Evolutionary conservation across 179 eudicot species (phyloP).

Genomic region (Silene coronaria): DNA sequence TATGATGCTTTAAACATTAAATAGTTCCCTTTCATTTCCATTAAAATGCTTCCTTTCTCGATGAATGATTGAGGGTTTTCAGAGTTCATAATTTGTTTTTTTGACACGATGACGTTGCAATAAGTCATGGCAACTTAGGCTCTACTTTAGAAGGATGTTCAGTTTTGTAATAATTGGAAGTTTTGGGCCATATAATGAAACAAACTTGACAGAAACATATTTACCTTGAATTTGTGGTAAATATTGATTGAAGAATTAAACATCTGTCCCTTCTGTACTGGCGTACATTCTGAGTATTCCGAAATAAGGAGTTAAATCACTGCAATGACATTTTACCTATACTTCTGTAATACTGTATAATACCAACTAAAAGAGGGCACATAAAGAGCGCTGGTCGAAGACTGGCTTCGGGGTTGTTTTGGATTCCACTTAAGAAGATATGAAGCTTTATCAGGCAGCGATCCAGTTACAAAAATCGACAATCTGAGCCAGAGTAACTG

Average conservation of each 20-base stretch:
- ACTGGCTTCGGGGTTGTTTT: too few species aligned
- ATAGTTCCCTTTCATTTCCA: neutral
- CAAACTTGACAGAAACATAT: neutral
- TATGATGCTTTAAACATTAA: conserved; percentile 59
- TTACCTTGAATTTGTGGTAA: neutral
- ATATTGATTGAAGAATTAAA: neutral
- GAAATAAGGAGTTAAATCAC: too few species aligned
- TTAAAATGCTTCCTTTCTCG: neutral
- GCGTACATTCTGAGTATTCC: too few species aligned
- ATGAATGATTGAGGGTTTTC: conserved; percentile 10
- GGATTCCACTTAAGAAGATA: too few species aligned
- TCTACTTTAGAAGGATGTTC: neutral
- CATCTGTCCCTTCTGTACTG: neutral
- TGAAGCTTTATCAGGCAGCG: too few species aligned
- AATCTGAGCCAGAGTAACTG: too few species aligned
- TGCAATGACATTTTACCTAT: too few species aligned
- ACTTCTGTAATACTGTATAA: too few species aligned
- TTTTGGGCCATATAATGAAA: neutral
- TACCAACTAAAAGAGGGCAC: too few species aligned
- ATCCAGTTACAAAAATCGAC: too few species aligned
- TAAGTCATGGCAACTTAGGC: neutral
- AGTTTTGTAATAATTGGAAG: conserved; percentile 12
- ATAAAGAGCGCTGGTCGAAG: too few species aligned
- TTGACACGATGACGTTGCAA: neutral
- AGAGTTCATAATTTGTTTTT: conserved; percentile 11